Conservation (phyloP, 495 filamentous ascomycete species). For the Diplogelasinospora grovesii region DNA sequence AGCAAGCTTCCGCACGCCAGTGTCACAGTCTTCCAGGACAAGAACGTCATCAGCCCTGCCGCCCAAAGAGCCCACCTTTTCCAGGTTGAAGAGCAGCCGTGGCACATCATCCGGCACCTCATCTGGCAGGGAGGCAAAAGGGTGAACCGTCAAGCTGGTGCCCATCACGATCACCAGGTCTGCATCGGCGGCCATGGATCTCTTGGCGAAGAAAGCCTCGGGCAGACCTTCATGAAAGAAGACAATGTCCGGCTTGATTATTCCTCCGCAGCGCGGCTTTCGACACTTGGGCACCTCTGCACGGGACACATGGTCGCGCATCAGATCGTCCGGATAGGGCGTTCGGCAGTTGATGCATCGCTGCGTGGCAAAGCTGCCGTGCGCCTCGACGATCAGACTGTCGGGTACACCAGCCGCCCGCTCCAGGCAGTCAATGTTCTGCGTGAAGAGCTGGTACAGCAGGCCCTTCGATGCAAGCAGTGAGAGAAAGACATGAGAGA, state of each 20-base stretch:
- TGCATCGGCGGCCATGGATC: constrained; percentile 48
- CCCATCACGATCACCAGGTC: constrained; percentile 89
- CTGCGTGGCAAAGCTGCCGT: constrained; percentile 88
- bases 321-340: constrained; percentile 61
- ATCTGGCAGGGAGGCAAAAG: constrained; percentile 75
- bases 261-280: constrained; percentile 54
- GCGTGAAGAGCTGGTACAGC: constrained; percentile 83
- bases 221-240: constrained; percentile 85
- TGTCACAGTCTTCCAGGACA: constrained; percentile 55
- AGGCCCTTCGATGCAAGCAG: constrained; percentile 66
- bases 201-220: constrained; percentile 55
- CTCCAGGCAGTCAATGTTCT: constrained; percentile 96
- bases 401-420: constrained; percentile 76
- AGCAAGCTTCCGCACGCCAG: constrained; percentile 76
- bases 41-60: constrained; percentile 39
- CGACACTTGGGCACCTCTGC: constrained; percentile 63
- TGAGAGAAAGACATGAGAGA: constrained; percentile 78
- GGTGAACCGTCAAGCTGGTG: constrained; percentile 81
- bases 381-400: constrained; percentile 82
- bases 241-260: constrained; percentile 95
- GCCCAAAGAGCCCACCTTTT: constrained; percentile 77
- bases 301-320: constrained; percentile 58
- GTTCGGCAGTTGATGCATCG: constrained; percentile 81
- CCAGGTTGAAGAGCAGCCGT: constrained; percentile 79
- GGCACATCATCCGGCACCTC: constrained; percentile 56